Conservation (phyloP, 2,329 filamentous ascomycete genomes). For the Ophiostoma australiae region DNA sequence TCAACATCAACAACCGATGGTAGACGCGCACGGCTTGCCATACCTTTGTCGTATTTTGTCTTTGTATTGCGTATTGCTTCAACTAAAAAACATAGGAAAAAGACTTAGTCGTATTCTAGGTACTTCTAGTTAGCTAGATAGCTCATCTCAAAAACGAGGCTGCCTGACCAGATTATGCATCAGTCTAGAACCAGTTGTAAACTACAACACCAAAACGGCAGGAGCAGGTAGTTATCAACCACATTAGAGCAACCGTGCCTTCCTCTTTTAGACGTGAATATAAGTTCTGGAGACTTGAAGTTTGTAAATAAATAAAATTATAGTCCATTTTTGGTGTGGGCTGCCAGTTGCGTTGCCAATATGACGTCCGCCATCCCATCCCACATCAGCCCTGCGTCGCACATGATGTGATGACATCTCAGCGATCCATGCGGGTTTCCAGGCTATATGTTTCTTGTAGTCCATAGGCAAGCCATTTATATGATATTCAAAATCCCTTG, state of each 20-base stretch:
- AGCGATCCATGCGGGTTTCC: neutral
- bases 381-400: neutral
- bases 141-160: neutral
- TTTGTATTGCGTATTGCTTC: neutral
- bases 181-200: neutral
- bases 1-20: neutral
- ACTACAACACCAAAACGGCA: neutral
- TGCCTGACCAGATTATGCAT: neutral
- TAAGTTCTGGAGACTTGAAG: neutral
- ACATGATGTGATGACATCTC: neutral
- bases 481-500: no score
- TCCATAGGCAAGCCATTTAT: neutral
- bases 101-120: neutral
- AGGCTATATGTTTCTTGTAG: neutral
- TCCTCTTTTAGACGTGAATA: neutral
- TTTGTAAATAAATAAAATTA: neutral
- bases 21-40: neutral
- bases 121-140: neutral
- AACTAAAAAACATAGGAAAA: neutral
- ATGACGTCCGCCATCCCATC: neutral
- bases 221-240: neutral
- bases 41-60: neutral
- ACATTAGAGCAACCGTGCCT: neutral
- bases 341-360: no score
- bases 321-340: neutral